phyloP scores from a whole-genome alignment of 225 moss, liverwort and hornwort genomes.

The Thuidium tamariscinum region DNA sequence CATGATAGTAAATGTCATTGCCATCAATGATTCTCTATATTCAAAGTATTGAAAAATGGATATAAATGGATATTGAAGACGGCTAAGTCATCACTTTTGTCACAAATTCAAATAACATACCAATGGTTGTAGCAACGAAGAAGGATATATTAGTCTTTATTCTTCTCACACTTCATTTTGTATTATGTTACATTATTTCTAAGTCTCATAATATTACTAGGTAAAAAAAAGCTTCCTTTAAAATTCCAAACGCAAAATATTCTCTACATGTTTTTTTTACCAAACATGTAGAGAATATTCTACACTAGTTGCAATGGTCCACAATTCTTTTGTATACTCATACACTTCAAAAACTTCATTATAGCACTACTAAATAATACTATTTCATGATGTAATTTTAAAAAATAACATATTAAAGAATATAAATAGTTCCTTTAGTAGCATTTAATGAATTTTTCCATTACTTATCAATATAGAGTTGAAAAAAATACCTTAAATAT shows the following conservation, averaged over 20 bases:
- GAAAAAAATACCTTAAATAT: not conserved
- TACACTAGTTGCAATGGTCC: not conserved
- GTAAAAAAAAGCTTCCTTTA: not conserved
- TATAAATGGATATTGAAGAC: not conserved
- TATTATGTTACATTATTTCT: no score
- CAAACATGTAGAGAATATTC: not conserved
- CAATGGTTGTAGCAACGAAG: accelerated
- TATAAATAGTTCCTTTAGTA: not conserved
- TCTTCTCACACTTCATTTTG: not conserved
- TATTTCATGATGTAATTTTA: not conserved
- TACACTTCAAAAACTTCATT: not conserved
- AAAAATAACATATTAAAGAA: not conserved
- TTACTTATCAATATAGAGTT: not conserved
- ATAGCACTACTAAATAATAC: accelerated
- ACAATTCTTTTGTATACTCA: not conserved
- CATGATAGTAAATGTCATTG: not conserved
- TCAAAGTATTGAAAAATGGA: not conserved
- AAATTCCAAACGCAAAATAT: not conserved
- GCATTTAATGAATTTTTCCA: not conserved
- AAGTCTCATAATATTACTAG: not conserved
- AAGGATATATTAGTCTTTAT: not conserved
- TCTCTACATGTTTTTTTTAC: no score
- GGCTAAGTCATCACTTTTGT: not conserved
- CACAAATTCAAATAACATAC: not conserved
- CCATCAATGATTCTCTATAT: not conserved